phyloP scores from a whole-genome alignment of 2,329 filamentous ascomycete species.

The Falciphora oryzae region DNA sequence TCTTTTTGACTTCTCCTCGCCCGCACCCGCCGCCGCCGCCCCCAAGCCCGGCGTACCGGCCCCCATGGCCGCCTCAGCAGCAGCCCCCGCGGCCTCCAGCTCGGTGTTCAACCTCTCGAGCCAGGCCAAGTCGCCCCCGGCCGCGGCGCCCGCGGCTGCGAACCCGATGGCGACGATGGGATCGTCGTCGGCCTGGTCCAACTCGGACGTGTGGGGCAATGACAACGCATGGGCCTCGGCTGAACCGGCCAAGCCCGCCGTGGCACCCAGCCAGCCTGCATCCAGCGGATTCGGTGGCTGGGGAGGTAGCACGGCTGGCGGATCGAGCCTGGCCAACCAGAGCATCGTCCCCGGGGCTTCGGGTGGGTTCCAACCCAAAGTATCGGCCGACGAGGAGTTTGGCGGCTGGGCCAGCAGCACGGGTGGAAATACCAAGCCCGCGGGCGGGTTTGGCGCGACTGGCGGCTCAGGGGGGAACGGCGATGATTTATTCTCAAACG shows the following conservation, averaged over 20 bases:
- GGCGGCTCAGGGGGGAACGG: conserved; percentile 40
- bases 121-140: conserved; percentile 32
- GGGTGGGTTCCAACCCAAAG: conserved; percentile 65
- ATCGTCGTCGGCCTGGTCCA: conserved; percentile 28
- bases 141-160: conserved; percentile 35
- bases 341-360: conserved; percentile 56
- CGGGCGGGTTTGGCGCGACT: conserved; percentile 41
- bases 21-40: conserved; percentile 39
- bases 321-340: conserved; percentile 47
- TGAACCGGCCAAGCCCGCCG: conserved; percentile 38
- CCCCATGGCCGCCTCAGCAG: conserved; percentile 26
- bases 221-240: conserved; percentile 79
- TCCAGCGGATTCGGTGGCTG: conserved; percentile 38
- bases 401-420: conserved; percentile 84
- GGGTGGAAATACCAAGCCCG: conserved; percentile 43
- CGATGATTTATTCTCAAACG: conserved; percentile 92
- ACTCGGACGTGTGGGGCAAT: conserved; percentile 75
- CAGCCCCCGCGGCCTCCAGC: conserved; percentile 37
- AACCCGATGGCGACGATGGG: conserved; percentile 31
- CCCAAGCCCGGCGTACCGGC: conserved; percentile 32
- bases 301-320: conserved; percentile 22
- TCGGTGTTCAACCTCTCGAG: conserved; percentile 80
- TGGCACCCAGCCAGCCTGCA: conserved; percentile 28
- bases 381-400: conserved; percentile 89
- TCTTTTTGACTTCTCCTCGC: conserved; percentile 69